These are phyloP conservation scores for Yamadazyma takamatsuzukensis DNA, from an alignment of 805 yeast genomes.

Conservation along the genomic window DNA sequence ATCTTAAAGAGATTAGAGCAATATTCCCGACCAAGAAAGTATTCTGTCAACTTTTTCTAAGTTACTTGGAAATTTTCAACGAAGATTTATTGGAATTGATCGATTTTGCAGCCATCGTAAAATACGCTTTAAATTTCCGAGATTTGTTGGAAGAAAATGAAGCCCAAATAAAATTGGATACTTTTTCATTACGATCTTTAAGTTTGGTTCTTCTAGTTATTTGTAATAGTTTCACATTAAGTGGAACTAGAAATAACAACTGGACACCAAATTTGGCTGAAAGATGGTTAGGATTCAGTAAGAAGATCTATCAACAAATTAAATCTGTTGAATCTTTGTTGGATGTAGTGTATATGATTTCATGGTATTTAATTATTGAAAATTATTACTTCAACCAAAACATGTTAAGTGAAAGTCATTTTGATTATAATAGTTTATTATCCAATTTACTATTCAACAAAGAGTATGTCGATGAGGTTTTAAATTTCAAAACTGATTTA, in stretches of 20 bases:
- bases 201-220: conserved; percentile 17
- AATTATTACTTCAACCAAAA: conserved; percentile 17
- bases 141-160: conserved; percentile 2
- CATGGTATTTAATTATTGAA: conserved; percentile 23
- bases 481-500: conserved; percentile 7
- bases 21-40: conserved; percentile 5
- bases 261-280: conserved; percentile 9
- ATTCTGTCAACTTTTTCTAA: conserved; percentile 4
- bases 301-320: conserved; percentile 14
- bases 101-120: conserved; percentile 6
- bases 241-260: conserved; percentile 1
- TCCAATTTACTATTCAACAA: conserved; percentile 11
- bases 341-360: conserved; percentile 21
- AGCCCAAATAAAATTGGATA: conserved; percentile 2
- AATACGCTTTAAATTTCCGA: conserved; percentile 3
- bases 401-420: conserved; percentile 20
- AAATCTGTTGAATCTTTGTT: conserved; percentile 17
- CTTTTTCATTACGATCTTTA: conserved; percentile 12
- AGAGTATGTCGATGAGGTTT: conserved; percentile 10
- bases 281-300: conserved; percentile 16
- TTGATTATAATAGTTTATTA: conserved; percentile 25
- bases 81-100: conserved; percentile 12
- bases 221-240: conserved; percentile 17
- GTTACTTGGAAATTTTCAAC: conserved; percentile 10
- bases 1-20: conserved; percentile 7